These are phyloP conservation scores for Mollisiaceae sp. DNA, from an alignment of 2,329 filamentous ascomycete genomes.

Conservation along the genomic window DNA sequence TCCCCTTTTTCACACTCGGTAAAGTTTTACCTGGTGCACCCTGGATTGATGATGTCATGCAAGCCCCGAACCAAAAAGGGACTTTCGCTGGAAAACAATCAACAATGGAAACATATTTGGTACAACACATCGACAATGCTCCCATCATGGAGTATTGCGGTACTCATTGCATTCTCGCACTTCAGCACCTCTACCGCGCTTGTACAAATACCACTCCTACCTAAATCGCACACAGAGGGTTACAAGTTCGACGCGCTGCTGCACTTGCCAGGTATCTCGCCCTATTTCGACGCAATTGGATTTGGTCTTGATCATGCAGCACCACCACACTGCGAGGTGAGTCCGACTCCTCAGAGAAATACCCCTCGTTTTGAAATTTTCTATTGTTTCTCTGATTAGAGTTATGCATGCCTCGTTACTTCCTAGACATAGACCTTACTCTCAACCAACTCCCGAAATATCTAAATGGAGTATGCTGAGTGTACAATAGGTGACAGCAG, in stretches of 20 bases:
- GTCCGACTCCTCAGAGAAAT: too few relatives aligned
- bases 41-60: constrained; percentile 1
- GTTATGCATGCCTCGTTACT: too few relatives aligned
- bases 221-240: constrained; percentile 36
- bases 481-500: constrained; percentile 45
- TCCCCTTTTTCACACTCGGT: neutral
- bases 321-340: constrained; percentile 54
- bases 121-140: neutral
- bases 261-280: constrained; percentile 60
- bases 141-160: neutral
- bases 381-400: too few relatives aligned
- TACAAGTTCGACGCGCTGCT: constrained; percentile 59
- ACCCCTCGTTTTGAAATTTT: too few relatives aligned
- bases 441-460: too few relatives aligned
- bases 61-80: neutral
- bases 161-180: constrained; percentile 9
- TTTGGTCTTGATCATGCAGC: constrained; percentile 47
- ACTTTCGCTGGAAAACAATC: neutral
- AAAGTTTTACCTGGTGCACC: neutral
- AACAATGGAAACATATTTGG: neutral
- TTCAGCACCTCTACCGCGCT: neutral
- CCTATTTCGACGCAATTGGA: constrained; percentile 58
- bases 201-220: constrained; percentile 27
- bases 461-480: too few relatives aligned
- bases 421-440: too few relatives aligned